Conservation (phyloP, 1,284 basidiomycete genomes). For the Heliocybe sulcata region DNA sequence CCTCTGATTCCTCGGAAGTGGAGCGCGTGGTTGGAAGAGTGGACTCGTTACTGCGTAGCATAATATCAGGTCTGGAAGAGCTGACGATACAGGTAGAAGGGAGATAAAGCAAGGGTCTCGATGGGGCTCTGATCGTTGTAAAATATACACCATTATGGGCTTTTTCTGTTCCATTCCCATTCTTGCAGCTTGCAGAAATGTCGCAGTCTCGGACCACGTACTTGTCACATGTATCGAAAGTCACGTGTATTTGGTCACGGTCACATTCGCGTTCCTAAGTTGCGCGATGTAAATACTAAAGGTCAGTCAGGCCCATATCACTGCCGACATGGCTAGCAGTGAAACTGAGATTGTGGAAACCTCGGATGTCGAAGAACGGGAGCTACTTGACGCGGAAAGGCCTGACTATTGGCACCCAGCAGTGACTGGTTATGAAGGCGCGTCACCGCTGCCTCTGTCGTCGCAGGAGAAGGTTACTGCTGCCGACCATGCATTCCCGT, state of each 20-base stretch:
- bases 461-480: no score
- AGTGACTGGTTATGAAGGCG: conserved; percentile 6
- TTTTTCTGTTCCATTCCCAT: background rate
- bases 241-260: background rate
- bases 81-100: conserved; percentile 79
- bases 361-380: conserved; percentile 50
- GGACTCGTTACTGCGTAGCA: conserved; percentile 58
- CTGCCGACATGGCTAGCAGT: background rate
- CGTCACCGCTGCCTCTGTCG: background rate
- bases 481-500: no score
- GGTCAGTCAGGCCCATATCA: background rate
- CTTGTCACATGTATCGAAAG: background rate
- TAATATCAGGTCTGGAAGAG: conserved; percentile 78
- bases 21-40: conserved; percentile 74
- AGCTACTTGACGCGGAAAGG: conserved; percentile 22
- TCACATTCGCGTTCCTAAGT: background rate
- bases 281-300: background rate
- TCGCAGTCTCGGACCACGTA: no score
- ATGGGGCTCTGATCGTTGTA: background rate
- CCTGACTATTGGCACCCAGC: conserved; percentile 7
- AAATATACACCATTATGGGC: background rate
- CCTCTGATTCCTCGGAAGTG: conserved; percentile 44
- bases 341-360: conserved; percentile 53
- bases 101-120: background rate
- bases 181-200: no score